Percentiles rank a stretch among this genome's conserved stretches.
Evolutionary conservation across 306 rosid species (phyloP).

Genomic region (Prunus fruticosa): DNA sequence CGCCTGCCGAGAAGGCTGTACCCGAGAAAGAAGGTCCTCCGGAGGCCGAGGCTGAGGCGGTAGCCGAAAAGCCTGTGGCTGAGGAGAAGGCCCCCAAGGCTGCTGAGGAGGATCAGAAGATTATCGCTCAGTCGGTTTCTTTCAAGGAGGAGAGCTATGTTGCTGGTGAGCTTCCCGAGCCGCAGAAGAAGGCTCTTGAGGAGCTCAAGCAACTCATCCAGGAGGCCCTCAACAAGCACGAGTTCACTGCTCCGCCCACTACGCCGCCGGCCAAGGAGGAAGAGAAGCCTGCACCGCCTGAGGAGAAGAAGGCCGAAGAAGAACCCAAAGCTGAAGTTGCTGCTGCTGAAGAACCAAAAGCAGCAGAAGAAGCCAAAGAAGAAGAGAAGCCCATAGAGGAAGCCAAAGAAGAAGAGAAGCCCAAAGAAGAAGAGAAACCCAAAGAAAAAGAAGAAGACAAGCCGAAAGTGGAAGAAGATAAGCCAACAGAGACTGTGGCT

Average conservation of each 20-base stretch:
- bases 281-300: conserved; percentile 19
- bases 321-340: neutral
- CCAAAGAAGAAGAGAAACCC: neutral
- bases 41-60: conserved; percentile 11
- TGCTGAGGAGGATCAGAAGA: conserved; percentile 21
- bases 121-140: conserved; percentile 67
- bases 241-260: conserved; percentile 52
- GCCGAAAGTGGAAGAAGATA: conserved; percentile 11
- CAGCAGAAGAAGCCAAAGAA: neutral
- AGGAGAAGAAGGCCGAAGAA: conserved; percentile 15
- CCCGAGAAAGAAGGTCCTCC: conserved; percentile 10
- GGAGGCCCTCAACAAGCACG: conserved; percentile 71
- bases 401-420: conserved; percentile 12
- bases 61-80: neutral
- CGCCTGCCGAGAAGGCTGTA: conserved; percentile 22
- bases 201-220: conserved; percentile 68
- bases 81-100: conserved; percentile 21
- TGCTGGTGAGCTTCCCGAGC: conserved; percentile 72
- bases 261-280: conserved; percentile 39
- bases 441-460: neutral
- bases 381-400: conserved; percentile 11
- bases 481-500: neutral
- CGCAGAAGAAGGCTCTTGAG: conserved; percentile 74
- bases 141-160: conserved; percentile 92
- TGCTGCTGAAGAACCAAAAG: neutral